phyloP scores from a whole-genome alignment of 352 stramenopile genomes.

The Phytophthora citricola region DNA sequence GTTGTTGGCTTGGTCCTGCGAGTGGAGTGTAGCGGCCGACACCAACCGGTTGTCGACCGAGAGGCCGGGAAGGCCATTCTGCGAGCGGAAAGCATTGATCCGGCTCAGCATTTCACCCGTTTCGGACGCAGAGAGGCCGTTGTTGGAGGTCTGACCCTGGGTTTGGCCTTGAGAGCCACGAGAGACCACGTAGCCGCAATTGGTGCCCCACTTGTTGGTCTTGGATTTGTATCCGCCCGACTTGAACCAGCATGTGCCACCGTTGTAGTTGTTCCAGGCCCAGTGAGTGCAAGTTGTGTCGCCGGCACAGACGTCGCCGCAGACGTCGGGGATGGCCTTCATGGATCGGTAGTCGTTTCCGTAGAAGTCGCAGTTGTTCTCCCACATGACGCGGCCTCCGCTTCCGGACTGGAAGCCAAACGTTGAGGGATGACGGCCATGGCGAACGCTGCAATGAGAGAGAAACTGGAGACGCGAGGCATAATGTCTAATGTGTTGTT shows the following conservation, averaged over 20 bases:
- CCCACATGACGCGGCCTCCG: slow-evolving; percentile 42
- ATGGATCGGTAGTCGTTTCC: slow-evolving; percentile 38
- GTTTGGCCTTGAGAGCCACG: slow-evolving; percentile 23
- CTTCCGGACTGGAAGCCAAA: slow-evolving; percentile 26
- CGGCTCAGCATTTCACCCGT: slow-evolving; percentile 48
- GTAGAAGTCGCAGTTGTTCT: slow-evolving; percentile 46
- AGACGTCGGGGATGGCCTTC: slow-evolving; percentile 35
- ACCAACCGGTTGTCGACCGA: slow-evolving; percentile 47
- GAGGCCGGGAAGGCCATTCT: slow-evolving; percentile 40
- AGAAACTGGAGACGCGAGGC: slow-evolving; percentile 10
- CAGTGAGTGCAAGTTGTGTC: slow-evolving; percentile 45
- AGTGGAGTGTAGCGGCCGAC: slow-evolving; percentile 44
- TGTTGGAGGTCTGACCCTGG: slow-evolving; percentile 27
- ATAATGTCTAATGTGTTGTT: slow-evolving; percentile 10
- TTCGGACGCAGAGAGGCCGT: slow-evolving; percentile 39
- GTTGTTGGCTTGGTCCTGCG: slow-evolving; percentile 48
- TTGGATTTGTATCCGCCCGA: slow-evolving; percentile 23
- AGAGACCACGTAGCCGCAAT: slow-evolving; percentile 47
- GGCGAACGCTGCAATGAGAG: slow-evolving; percentile 17
- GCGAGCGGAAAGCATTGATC: slow-evolving; percentile 55
- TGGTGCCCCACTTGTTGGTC: slow-evolving; percentile 33
- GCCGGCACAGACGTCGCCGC: slow-evolving; percentile 39
- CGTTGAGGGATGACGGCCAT: slow-evolving; percentile 7
- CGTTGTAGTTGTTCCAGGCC: slow-evolving; percentile 46
- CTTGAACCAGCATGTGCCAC: slow-evolving; percentile 54